Evolutionary conservation across 805 yeast genomes (phyloP), one percentile per base, ranked within the genome.

Genomic region (Candida schatavii): DNA sequence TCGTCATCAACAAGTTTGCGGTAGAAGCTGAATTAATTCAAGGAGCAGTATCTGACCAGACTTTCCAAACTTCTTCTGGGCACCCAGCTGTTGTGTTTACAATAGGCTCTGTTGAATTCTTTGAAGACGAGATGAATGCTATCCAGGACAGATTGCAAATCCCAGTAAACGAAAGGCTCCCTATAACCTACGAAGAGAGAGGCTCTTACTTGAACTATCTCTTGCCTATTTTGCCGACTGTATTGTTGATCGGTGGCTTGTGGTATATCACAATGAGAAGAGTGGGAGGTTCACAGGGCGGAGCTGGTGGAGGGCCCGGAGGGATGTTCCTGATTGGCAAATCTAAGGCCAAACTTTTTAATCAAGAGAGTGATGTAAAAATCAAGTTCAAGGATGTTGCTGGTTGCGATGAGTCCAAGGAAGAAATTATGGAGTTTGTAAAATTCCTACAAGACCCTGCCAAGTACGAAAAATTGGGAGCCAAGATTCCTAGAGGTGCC

Each of bases 401-500:
- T 1, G 97, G 97, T 20, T 85, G 91, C 72, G 88, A 87, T 52
- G 97, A 89, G 63, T 93, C 96, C 15, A 89, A 89, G 58, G 91
- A 84, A 58, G 97, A 89, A 67, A 88, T 89, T 50, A 86, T 88
- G 95, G 97, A 89, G 65, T 89, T 89, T 70, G 97, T 89, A 41
- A 81, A 83, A 59, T 89, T 89, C 57, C 74, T 89, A 64, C 89
- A 88, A 62, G 77, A 87, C 46, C 97, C 97, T 7, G 67, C 71
- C 37, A 86, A 87, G 60, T 89, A 88, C 64, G 96, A 88, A 63
- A 80, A 75, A 47, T 71, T 89, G 43, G 97, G 97, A 35, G 97
- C 97, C 9, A 87, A 88, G 62, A 89, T 89, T 48, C 97, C 97
- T 41, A 76, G 97, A 61, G 97, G 97, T 60, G 97, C 97, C 5